Base-by-base conservation (phyloP, 495 filamentous ascomycete genomes). In the Niebla homalea region DNA sequence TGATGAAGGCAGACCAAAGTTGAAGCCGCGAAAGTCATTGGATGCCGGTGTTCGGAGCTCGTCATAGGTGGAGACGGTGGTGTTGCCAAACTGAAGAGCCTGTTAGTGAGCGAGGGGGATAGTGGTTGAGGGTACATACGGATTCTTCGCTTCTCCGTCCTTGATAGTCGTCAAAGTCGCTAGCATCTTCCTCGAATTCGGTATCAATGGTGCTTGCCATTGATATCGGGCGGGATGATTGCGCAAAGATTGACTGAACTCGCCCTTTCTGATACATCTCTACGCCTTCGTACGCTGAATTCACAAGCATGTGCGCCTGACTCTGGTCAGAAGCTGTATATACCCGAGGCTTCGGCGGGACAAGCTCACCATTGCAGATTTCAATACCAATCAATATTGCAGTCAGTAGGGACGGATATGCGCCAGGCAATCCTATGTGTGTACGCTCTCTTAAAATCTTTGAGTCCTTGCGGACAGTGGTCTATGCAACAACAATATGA, bases 61-160 rank as follows among this genome's bases (percentile, higher is more conserved):
- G 54, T 88, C 85, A 61, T 79, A 82, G 5, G 83, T 83, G 14
- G 85, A 89, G 12, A 85, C 65, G 8, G 85, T 87, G 6, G 83
- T 85, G 54, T 82, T 72, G 20, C 78, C 73, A 46, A 71, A 70
- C 47, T 45, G 48, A 18, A 25, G 46, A 21, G 16, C 29, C 2
- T 23, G 37, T 55, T 39, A 57, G 51, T 38, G 7, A 37, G 21
- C 18, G 18, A 19, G 10, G 36, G 11, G 32, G 1, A 37, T 2
- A 10, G 0, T 20, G n/a, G 26, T 45, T 0, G 23, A 10, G n/a
- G 3, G 14, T 32, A 68, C 81, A 57, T 68, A 85, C 81, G 46
- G 79, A 84, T 52, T 81, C 74, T 46, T 83, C 65, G 62, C 81
- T 88, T 50, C 72, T 66, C 38, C 79, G 73, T 10, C 77, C 76